These are phyloP conservation scores for Penicillium vulpinum DNA, from an alignment of 2,329 filamentous ascomycete genomes.

Conservation along the genomic window DNA sequence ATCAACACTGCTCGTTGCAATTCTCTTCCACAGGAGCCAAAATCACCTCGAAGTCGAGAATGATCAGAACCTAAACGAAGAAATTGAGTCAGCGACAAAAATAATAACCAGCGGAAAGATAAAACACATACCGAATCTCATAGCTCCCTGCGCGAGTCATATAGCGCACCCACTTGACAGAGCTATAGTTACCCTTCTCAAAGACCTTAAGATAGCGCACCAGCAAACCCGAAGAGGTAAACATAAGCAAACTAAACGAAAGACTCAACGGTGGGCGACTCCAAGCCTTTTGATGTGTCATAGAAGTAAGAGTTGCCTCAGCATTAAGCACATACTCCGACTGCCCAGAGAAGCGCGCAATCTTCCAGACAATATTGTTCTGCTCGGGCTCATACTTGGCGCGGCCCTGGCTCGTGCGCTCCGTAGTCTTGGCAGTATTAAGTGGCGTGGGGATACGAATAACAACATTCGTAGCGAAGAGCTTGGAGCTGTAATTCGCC, in stretches of 20 bases:
- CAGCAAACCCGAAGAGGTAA: constrained; percentile 88
- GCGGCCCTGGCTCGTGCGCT: constrained; percentile 91
- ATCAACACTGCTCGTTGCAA: neutral
- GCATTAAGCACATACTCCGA: constrained; percentile 93
- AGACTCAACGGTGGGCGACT: constrained; percentile 87
- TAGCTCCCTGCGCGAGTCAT: constrained; percentile 98
- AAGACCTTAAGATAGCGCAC: constrained; percentile 98
- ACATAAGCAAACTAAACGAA: constrained; percentile 95
- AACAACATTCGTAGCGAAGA: constrained; percentile 95
- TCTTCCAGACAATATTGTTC: constrained; percentile 99
- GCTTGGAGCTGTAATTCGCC: constrained; percentile 92
- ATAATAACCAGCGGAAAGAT: neutral
- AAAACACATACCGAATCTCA: constrained; percentile 72
- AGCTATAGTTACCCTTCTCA: constrained; percentile 98
- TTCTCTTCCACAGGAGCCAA: neutral
- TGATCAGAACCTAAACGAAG: constrained; percentile 11
- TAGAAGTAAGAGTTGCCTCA: constrained; percentile 88
- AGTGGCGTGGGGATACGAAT: constrained; percentile 92
- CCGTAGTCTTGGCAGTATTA: constrained; percentile 91
- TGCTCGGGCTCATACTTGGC: constrained; percentile 98
- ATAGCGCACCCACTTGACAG: constrained; percentile 98
- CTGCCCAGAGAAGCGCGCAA: constrained; percentile 96
- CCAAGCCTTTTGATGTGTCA: constrained; percentile 99
- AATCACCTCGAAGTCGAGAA: neutral
- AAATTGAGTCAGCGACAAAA: neutral